Percentiles rank a stretch among this genome's conserved stretches.
Evolutionary conservation across 129 eudicot genomes (phyloP).

Genomic region (Lactuca sativa): DNA sequence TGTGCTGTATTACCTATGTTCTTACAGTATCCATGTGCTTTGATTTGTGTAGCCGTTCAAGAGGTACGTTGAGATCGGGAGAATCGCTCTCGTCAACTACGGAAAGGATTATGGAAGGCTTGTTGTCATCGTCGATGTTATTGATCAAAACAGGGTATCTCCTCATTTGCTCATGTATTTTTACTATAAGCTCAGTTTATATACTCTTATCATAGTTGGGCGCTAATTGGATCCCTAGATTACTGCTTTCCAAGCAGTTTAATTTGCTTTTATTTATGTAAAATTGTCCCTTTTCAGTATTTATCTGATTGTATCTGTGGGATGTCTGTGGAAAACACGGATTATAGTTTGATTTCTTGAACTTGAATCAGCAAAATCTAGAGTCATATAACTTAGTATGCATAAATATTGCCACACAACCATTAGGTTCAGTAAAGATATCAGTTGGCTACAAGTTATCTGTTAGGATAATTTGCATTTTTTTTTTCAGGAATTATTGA

Average conservation of each 20-base stretch:
- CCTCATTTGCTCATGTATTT: background rate
- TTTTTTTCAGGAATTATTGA: no score
- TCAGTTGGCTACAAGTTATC: no score
- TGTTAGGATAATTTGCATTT: no score
- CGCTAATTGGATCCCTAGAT: background rate
- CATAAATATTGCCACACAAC: no score
- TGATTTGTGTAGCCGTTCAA: slow-evolving; percentile 47
- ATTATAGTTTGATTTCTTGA: background rate
- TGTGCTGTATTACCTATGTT: background rate
- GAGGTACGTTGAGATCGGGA: slow-evolving; percentile 57
- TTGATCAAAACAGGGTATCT: slow-evolving; percentile 52
- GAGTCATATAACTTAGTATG: background rate
- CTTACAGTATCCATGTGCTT: background rate
- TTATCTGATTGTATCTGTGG: background rate
- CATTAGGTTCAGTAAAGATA: no score
- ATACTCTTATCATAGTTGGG: background rate
- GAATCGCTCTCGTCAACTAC: slow-evolving; percentile 52
- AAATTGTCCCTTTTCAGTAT: background rate
- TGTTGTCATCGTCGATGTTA: slow-evolving; percentile 55
- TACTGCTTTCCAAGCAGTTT: background rate
- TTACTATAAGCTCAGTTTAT: background rate
- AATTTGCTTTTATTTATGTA: background rate
- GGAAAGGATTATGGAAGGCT: slow-evolving; percentile 59
- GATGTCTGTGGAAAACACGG: background rate
- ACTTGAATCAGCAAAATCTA: background rate